Evolutionary conservation across 139 green algal genomes (phyloP), one percentile per base, ranked within the genome.

Genomic region (Diplosphaera chodatii): DNA sequence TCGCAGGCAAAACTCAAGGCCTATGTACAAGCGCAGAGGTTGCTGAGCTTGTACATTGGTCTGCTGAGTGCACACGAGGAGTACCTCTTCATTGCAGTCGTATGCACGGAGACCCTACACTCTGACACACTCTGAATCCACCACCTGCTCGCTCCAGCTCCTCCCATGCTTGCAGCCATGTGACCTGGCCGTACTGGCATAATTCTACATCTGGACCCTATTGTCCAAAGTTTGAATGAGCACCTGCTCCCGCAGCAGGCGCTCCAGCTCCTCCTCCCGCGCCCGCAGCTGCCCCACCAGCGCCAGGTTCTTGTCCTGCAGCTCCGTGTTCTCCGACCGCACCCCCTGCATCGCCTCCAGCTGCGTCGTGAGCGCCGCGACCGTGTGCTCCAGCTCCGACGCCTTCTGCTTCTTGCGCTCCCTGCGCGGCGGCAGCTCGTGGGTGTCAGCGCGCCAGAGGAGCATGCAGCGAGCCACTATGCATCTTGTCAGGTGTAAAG

Each of bases 401-500:
- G 85, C 84, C 71, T 89, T 82, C 62, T 66, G 16, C 75, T 90
- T 90, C 67, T 86, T 85, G 29, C 82, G 80, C 70, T 87, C 76
- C 67, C 84, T 87, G 66, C 32, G 48, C 25, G 3, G 6, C 10
- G 37, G 8, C 37, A 10, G 10, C 8, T 48, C 37, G n/a, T n/a
- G n/a, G n/a, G n/a, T n/a, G n/a, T n/a, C n/a, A n/a, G n/a, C n/a
- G n/a, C n/a, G n/a, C n/a, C n/a, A n/a, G n/a, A 48, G 37, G 8
- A 59, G 3, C 10, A 59, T 59, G 10, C 3, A 25, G 13, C 8
- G 48, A 59, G 18, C 8, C 48, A 25, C 3, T n/a, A 59, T n/a
- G 18, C 13, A 5, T 59, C 48, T 59, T 10, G 37, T 6, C 10
- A 48, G 8, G 37, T 48, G 37, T 10, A 48, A 10, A 20, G 37